Evolutionary conservation across 257 asterid genomes (phyloP).

Genomic region (Schizonepeta tenuifolia): DNA sequence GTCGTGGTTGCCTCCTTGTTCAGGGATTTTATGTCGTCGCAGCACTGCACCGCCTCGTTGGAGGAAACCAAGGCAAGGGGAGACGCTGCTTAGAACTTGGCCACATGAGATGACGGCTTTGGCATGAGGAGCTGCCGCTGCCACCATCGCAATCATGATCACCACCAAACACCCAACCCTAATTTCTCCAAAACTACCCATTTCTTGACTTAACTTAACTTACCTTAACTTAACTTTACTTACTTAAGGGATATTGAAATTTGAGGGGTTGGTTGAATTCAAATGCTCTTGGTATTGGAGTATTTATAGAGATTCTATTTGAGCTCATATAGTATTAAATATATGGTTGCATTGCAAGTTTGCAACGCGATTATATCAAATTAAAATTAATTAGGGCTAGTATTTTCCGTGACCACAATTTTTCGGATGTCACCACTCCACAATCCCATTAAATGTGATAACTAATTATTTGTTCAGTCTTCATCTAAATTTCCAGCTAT

Average conservation of each 20-base stretch:
- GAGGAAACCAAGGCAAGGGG: conserved; percentile 39
- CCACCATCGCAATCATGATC: conserved; percentile 12
- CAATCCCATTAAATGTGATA: neutral
- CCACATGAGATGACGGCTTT: conserved; percentile 43
- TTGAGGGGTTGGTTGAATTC: too few species aligned
- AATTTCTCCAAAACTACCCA: conserved; percentile 1
- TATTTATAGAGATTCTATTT: too few species aligned
- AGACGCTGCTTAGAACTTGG: conserved; percentile 19
- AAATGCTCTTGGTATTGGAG: neutral
- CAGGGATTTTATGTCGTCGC: conserved; percentile 34
- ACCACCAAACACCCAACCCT: neutral
- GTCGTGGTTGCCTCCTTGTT: conserved; percentile 32
- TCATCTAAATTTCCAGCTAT: neutral
- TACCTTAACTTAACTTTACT: too few species aligned
- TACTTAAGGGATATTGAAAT: too few species aligned
- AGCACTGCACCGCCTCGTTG: conserved; percentile 20
- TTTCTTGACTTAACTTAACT: neutral
- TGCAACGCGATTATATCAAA: too few species aligned
- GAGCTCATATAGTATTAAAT: too few species aligned
- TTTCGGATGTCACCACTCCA: neutral
- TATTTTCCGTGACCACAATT: too few species aligned
- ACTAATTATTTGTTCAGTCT: too few species aligned
- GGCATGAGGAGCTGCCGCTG: conserved; percentile 10
- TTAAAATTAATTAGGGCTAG: neutral
- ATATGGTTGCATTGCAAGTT: too few species aligned